Evolutionary conservation across 169 alveolate species (phyloP).

Genomic region (Theileria parva): DNA sequence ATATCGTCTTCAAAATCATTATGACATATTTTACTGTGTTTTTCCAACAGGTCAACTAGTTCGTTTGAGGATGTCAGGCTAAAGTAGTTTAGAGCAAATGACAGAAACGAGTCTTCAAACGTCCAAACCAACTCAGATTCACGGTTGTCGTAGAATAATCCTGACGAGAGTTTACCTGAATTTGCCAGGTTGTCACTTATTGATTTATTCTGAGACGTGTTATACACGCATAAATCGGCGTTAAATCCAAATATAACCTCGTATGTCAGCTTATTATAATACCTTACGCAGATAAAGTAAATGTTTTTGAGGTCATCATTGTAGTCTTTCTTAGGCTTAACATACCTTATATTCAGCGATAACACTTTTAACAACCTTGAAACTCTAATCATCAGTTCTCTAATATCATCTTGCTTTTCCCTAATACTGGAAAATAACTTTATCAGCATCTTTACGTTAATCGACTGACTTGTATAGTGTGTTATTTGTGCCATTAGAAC

Average conservation of each 20-base stretch:
- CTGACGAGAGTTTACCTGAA: neutral
- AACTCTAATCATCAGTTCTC: slow-evolving; percentile 1
- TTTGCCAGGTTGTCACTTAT: neutral
- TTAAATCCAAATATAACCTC: neutral
- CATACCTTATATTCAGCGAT: slow-evolving; percentile 31
- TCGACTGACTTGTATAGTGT: slow-evolving; percentile 31
- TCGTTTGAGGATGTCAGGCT: slow-evolving; percentile 28
- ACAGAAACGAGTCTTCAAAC: slow-evolving; percentile 38
- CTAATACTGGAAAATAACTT: neutral
- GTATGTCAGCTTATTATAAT: slow-evolving; percentile 18
- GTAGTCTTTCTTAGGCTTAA: slow-evolving; percentile 22
- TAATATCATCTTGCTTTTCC: neutral
- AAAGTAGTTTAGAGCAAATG: slow-evolving; percentile 36
- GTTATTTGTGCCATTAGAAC: slow-evolving; percentile 16
- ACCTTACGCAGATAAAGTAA: slow-evolving; percentile 30
- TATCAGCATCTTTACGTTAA: slow-evolving; percentile 19
- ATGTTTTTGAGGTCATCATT: slow-evolving; percentile 25
- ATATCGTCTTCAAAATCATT: neutral
- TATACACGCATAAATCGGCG: neutral
- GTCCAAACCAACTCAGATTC: neutral
- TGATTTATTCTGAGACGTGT: neutral
- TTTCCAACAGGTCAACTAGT: slow-evolving; percentile 34
- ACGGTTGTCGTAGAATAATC: neutral
- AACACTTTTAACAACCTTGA: slow-evolving; percentile 24
- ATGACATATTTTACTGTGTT: slow-evolving; percentile 17